Conservation (phyloP, 2,329 filamentous ascomycete species). For the Periconia digitata region DNA sequence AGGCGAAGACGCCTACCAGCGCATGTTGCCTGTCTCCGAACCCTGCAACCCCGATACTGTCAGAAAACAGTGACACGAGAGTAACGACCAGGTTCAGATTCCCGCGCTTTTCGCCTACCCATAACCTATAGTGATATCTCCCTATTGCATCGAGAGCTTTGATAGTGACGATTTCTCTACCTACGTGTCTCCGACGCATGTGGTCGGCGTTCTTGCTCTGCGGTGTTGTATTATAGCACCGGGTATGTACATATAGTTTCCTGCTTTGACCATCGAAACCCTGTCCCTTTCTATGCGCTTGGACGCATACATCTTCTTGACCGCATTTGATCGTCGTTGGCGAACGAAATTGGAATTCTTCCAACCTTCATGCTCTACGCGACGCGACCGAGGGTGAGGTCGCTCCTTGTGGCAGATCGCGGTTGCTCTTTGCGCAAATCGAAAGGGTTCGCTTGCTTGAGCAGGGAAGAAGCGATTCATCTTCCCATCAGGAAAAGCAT, state of each 20-base stretch:
- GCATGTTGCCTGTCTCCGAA: constrained; percentile 50
- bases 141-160: constrained; percentile 2
- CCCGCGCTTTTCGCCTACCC: background rate
- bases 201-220: constrained; percentile 19
- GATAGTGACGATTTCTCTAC: background rate
- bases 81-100: constrained; percentile 3
- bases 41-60: constrained; percentile 48
- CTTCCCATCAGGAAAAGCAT: background rate
- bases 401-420: background rate
- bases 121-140: background rate
- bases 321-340: background rate
- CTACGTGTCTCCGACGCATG: constrained; percentile 11
- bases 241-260: constrained; percentile 18
- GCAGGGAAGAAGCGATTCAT: background rate
- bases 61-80: constrained; percentile 23
- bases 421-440: background rate
- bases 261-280: constrained; percentile 5
- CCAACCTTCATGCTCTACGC: background rate
- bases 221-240: constrained; percentile 16
- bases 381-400: background rate
- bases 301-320: background rate
- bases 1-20: constrained; percentile 49
- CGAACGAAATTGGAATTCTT: background rate
- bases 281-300: background rate
- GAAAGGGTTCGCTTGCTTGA: background rate